Evolutionary conservation across 495 filamentous ascomycete genomes (phyloP).

Genomic region (Aspergillus haitiensis): DNA sequence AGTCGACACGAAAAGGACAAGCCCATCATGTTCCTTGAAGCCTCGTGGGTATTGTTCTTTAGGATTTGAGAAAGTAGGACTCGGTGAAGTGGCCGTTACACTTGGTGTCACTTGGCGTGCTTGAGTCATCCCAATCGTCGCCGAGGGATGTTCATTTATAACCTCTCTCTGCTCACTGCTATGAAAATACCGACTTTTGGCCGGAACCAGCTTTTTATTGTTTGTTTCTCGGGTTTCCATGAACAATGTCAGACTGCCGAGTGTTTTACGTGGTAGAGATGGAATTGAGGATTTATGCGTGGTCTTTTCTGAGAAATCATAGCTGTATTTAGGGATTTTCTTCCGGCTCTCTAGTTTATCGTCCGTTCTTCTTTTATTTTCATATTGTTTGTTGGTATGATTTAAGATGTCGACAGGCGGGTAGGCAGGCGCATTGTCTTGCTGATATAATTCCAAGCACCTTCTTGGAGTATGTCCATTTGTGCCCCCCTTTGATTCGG

Average conservation of each 20-base stretch:
- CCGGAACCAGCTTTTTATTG: background rate
- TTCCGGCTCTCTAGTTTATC: too few species aligned
- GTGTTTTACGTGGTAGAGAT: background rate
- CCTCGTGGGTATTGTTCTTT: conserved; percentile 7
- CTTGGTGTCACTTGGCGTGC: background rate
- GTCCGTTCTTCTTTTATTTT: too few species aligned
- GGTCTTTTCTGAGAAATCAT: background rate
- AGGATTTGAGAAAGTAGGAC: background rate
- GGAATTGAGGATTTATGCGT: background rate
- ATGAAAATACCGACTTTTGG: conserved; percentile 23
- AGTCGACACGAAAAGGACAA: conserved; percentile 30
- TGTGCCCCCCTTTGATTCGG: too few species aligned
- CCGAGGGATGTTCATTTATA: background rate
- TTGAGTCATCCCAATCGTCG: too few species aligned
- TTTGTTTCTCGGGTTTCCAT: conserved; percentile 31
- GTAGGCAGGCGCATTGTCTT: too few species aligned
- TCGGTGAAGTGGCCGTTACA: background rate
- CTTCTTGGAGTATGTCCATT: too few species aligned
- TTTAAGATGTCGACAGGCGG: too few species aligned
- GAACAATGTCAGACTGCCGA: conserved; percentile 33
- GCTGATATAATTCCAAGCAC: too few species aligned
- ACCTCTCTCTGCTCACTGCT: background rate
- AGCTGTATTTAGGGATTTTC: conserved; percentile 1
- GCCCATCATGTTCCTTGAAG: conserved; percentile 1
- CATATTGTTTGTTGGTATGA: background rate